Percentiles rank a stretch among this genome's conserved stretches.
These are phyloP conservation scores for Rhizopus sp. DNA, from an alignment of 371 early-diverging fungal genomes.

Conservation along the genomic window DNA sequence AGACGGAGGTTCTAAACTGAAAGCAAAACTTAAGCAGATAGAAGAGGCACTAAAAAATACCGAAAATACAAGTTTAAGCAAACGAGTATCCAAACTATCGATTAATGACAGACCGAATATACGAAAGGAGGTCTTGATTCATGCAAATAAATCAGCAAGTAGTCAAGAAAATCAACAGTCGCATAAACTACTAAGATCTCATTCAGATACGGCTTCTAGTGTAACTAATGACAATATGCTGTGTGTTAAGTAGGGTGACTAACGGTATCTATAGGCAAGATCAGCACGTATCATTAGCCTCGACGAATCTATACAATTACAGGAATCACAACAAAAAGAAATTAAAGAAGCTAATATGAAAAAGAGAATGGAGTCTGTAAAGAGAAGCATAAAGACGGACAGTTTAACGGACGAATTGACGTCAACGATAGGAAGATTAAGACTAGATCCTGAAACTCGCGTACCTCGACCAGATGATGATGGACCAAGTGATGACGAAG, in stretches of 20 bases:
- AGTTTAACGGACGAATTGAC: slow-evolving; percentile 42
- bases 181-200: slow-evolving; percentile 14
- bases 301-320: slow-evolving; percentile 41
- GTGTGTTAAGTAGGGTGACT: background rate
- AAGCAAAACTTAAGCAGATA: slow-evolving; percentile 28
- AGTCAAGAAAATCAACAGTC: background rate
- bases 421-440: slow-evolving; percentile 28
- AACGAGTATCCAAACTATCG: slow-evolving; percentile 21
- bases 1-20: slow-evolving; percentile 41
- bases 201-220: slow-evolving; percentile 1
- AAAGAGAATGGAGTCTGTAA: slow-evolving; percentile 25
- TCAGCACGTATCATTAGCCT: slow-evolving; percentile 33
- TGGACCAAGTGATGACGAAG: slow-evolving; percentile 16
- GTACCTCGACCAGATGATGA: slow-evolving; percentile 38
- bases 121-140: slow-evolving; percentile 19
- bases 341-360: slow-evolving; percentile 35
- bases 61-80: slow-evolving; percentile 11
- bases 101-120: slow-evolving; percentile 17
- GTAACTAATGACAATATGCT: slow-evolving; percentile 1
- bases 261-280: slow-evolving; percentile 1
- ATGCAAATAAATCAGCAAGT: slow-evolving; percentile 11
- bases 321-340: slow-evolving; percentile 35
- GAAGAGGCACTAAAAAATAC: slow-evolving; percentile 16
- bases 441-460: slow-evolving; percentile 34
- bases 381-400: slow-evolving; percentile 16